These are phyloP conservation scores for Gleditsia sinensis DNA, from an alignment of 306 rosid species.

Conservation along the genomic window DNA sequence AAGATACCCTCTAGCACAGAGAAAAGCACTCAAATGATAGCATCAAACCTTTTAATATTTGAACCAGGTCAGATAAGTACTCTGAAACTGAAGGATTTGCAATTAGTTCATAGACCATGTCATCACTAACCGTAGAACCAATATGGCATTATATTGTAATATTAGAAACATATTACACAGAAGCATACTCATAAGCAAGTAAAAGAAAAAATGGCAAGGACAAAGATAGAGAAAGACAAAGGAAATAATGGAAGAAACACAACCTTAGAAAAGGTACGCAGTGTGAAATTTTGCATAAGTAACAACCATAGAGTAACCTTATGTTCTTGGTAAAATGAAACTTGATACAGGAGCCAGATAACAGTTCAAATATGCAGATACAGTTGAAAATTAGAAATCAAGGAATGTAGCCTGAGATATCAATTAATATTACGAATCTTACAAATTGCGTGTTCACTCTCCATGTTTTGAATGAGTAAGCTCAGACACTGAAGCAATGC, in stretches of 20 bases:
- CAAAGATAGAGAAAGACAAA: conserved; percentile 15
- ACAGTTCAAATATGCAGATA: conserved; percentile 1
- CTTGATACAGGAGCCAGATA: neutral
- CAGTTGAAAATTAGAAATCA: conserved; percentile 5
- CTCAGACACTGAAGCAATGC: conserved; percentile 75
- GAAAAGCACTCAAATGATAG: conserved; percentile 46
- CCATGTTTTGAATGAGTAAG: conserved; percentile 83
- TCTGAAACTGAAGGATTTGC: conserved; percentile 74
- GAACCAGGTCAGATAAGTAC: conserved; percentile 75
- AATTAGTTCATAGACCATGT: conserved; percentile 64
- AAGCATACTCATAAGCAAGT: conserved; percentile 24
- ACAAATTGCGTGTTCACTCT: conserved; percentile 71
- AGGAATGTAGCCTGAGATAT: too few relatives aligned
- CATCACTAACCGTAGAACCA: conserved; percentile 80
- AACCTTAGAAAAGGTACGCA: conserved; percentile 72
- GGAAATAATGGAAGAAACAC: neutral
- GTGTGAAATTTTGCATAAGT: conserved; percentile 37
- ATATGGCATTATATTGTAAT: conserved; percentile 38
- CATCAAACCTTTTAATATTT: conserved; percentile 51
- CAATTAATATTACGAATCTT: conserved; percentile 40
- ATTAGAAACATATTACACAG: conserved; percentile 33
- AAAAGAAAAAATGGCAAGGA: neutral
- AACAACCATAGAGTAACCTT: neutral
- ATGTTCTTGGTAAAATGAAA: neutral
- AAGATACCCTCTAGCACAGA: conserved; percentile 50